Conservation (phyloP, 2,329 filamentous ascomycete species). For the Cladosporium sp. region DNA sequence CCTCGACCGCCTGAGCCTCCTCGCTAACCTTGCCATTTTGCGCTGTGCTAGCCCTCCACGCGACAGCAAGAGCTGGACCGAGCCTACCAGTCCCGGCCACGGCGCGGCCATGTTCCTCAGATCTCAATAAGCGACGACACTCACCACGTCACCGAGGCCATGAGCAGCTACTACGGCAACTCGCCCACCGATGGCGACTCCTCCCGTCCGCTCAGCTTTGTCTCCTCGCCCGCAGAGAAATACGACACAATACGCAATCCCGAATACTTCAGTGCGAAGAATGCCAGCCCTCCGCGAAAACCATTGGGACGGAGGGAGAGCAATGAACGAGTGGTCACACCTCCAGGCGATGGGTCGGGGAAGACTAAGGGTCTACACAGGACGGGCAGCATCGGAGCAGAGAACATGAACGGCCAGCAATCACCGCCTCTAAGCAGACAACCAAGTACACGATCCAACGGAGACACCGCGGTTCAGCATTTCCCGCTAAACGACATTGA, state of each 20-base stretch:
- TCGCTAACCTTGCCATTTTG: constrained; percentile 5
- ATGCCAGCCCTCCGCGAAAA: constrained; percentile 19
- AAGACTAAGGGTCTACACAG: constrained; percentile 18
- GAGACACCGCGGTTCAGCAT: constrained; percentile 33
- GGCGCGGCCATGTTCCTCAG: constrained; percentile 56
- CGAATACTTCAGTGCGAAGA: constrained; percentile 24
- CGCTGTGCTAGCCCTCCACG: constrained; percentile 30
- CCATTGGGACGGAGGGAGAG: constrained; percentile 31
- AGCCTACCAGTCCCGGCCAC: constrained; percentile 26
- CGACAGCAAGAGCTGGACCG: constrained; percentile 44
- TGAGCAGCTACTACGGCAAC: constrained; percentile 84
- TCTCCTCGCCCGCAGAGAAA: constrained; percentile 53
- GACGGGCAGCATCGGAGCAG: constrained; percentile 33
- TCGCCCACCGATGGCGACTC: constrained; percentile 41
- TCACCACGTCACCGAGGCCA: constrained; percentile 92
- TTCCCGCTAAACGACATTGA: constrained; percentile 77
- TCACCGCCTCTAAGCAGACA: constrained; percentile 36
- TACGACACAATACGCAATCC: constrained; percentile 32
- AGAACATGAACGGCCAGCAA: constrained; percentile 19
- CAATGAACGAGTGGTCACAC: constrained; percentile 27
- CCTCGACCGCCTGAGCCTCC: constrained; percentile 4
- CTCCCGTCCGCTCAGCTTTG: constrained; percentile 70
- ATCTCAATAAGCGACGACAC: constrained; percentile 77
- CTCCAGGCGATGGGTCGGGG: constrained; percentile 13
- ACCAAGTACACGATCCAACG: constrained; percentile 19